phyloP scores from a whole-genome alignment of 2,329 filamentous ascomycete genomes.

The Leptosphaerulina australis region DNA sequence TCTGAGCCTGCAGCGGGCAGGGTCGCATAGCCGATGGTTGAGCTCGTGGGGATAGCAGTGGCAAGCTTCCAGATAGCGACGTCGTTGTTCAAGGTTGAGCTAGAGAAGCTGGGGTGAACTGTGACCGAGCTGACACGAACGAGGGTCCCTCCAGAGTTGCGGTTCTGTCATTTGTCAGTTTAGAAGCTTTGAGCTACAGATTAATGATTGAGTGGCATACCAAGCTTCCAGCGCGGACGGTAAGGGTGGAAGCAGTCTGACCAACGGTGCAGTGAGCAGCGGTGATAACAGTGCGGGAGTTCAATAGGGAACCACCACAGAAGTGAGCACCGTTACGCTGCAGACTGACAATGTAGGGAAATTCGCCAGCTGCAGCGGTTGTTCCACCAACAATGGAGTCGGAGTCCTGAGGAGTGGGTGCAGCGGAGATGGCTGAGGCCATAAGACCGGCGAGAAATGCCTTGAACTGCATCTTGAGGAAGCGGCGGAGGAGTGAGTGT shows the following conservation, averaged over 20 bases:
- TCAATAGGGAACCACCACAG: constrained; percentile 38
- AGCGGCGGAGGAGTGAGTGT: constrained; percentile 9
- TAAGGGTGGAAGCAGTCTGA: constrained; percentile 21
- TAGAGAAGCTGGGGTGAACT: constrained; percentile 30
- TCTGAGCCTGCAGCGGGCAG: constrained; percentile 32
- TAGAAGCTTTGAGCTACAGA: no score
- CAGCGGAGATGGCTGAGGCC: constrained; percentile 29
- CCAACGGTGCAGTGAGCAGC: constrained; percentile 37
- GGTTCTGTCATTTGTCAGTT: constrained; percentile 17
- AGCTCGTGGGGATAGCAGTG: constrained; percentile 31
- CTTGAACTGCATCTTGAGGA: constrained; percentile 33
- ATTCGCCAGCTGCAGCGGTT: constrained; percentile 32
- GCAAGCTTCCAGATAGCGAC: constrained; percentile 37
- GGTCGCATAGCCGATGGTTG: constrained; percentile 30
- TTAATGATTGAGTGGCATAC: constrained; percentile 16
- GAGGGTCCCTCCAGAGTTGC: constrained; percentile 29
- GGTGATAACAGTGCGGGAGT: constrained; percentile 38
- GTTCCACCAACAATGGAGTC: constrained; percentile 35
- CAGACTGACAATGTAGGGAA: constrained; percentile 39
- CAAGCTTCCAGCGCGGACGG: constrained; percentile 31
- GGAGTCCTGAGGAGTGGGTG: constrained; percentile 32
- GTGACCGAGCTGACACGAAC: constrained; percentile 26
- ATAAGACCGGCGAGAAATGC: constrained; percentile 31
- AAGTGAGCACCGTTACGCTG: constrained; percentile 29
- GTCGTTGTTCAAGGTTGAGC: constrained; percentile 26